Conservation (phyloP, 805 yeast species). For the Wickerhamomyces silvicola region DNA sequence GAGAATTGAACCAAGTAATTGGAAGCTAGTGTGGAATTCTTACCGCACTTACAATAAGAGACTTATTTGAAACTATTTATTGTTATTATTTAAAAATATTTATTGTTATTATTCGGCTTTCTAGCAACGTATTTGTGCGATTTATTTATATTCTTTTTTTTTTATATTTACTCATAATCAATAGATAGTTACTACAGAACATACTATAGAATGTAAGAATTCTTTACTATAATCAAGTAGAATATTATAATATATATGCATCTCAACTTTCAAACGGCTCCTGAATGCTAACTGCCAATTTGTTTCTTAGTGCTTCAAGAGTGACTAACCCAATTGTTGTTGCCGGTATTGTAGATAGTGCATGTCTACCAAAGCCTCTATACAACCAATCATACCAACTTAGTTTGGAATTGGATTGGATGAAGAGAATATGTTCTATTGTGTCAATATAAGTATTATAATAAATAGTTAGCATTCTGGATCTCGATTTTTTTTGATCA, state of each 20-base stretch:
- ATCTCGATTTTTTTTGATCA: conserved; percentile 5
- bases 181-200: too few relatives aligned
- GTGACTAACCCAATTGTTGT: conserved; percentile 82
- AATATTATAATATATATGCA: not conserved
- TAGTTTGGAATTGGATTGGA: conserved; percentile 47
- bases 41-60: conserved; percentile 19
- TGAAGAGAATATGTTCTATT: conserved; percentile 47
- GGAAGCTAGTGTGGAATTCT: conserved; percentile 23
- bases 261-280: conserved; percentile 2
- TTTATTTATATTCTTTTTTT: not conserved
- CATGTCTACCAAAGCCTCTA: conserved; percentile 68
- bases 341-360: conserved; percentile 76
- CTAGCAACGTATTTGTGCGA: not conserved
- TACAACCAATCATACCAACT: conserved; percentile 65
- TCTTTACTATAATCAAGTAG: not conserved
- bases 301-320: conserved; percentile 69
- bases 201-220: too few relatives aligned
- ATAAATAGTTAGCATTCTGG: conserved; percentile 38
- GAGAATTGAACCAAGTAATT: conserved; percentile 18
- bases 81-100: not conserved
- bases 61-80: conserved; percentile 7
- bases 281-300: conserved; percentile 21
- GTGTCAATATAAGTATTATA: conserved; percentile 76
- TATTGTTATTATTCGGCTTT: not conserved
- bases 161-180: too few relatives aligned